Conservation (phyloP, 805 yeast species). For the Torulaspora indica region DNA sequence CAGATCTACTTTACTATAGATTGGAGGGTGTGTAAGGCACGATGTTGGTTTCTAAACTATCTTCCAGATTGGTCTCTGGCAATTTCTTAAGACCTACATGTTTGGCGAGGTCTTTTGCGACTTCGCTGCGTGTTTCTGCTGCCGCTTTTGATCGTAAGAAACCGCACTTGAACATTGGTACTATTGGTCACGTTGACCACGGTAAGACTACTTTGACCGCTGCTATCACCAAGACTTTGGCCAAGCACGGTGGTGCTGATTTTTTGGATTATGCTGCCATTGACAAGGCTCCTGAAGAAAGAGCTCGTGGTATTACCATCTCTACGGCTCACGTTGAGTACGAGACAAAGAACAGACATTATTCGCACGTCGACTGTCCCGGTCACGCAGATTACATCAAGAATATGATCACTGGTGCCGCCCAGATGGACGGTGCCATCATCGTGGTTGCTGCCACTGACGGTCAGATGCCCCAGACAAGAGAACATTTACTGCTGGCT, state of each 20-base stretch:
- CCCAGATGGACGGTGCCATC: slow-evolving; percentile 99
- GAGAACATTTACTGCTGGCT: slow-evolving; percentile 96
- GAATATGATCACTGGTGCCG: slow-evolving; percentile 99
- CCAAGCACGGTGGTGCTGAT: slow-evolving; percentile 83
- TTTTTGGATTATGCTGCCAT: slow-evolving; percentile 91
- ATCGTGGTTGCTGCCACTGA: slow-evolving; percentile 99
- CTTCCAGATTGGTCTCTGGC: slow-evolving; percentile 17
- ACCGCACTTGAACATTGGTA: slow-evolving; percentile 96
- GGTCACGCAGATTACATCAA: slow-evolving; percentile 99
- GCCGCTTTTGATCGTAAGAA: slow-evolving; percentile 87
- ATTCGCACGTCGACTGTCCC: slow-evolving; percentile 97
- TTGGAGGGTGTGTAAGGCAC: slow-evolving; percentile 11
- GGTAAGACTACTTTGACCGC: slow-evolving; percentile 98
- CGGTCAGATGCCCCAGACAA: slow-evolving; percentile 99
- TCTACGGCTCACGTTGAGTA: slow-evolving; percentile 97
- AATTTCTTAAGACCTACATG: slow-evolving; percentile 10
- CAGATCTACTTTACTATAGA: not conserved
- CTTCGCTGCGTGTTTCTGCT: slow-evolving; percentile 42
- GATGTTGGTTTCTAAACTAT: slow-evolving; percentile 23
- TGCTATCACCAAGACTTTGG: slow-evolving; percentile 92
- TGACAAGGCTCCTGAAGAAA: slow-evolving; percentile 98
- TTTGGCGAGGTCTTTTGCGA: slow-evolving; percentile 13
- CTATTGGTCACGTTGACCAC: slow-evolving; percentile 98
- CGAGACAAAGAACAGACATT: slow-evolving; percentile 91
- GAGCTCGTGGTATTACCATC: slow-evolving; percentile 98